Evolutionary conservation across 176 grass and related monocot genomes (phyloP).

Genomic region (Carex pumila): DNA sequence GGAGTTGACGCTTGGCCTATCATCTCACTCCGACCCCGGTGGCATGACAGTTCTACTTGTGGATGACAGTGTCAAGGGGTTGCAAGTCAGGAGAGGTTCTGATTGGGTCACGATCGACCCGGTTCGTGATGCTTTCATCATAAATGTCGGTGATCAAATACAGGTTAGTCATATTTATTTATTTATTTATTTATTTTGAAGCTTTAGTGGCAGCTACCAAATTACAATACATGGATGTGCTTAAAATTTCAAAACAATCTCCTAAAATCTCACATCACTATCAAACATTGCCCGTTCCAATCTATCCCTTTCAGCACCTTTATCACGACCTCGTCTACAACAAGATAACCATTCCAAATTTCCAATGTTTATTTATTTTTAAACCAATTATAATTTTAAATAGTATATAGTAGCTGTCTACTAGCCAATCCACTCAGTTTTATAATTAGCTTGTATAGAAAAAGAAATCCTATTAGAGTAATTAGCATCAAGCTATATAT

Average conservation of each 20-base stretch:
- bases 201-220: too few species aligned
- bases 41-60: slow-evolving; percentile 70
- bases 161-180: slow-evolving; percentile 31
- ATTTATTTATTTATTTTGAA: neutral
- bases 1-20: slow-evolving; percentile 43
- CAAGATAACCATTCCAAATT: too few species aligned
- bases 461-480: neutral
- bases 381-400: neutral
- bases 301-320: too few species aligned
- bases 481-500: neutral
- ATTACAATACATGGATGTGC: too few species aligned
- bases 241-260: too few species aligned
- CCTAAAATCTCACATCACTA: too few species aligned
- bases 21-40: slow-evolving; percentile 80
- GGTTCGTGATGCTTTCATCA: slow-evolving; percentile 51
- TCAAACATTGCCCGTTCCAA: too few species aligned
- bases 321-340: too few species aligned
- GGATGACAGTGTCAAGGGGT: slow-evolving; percentile 56
- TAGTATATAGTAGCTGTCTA: neutral
- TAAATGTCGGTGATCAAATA: slow-evolving; percentile 89
- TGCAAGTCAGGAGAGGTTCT: slow-evolving; percentile 45
- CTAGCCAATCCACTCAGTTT: neutral
- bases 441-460: neutral
- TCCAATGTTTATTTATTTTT: neutral
- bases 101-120: slow-evolving; percentile 57